phyloP scores from a whole-genome alignment of 495 filamentous ascomycete species.

The Talaromyces adpressus region DNA sequence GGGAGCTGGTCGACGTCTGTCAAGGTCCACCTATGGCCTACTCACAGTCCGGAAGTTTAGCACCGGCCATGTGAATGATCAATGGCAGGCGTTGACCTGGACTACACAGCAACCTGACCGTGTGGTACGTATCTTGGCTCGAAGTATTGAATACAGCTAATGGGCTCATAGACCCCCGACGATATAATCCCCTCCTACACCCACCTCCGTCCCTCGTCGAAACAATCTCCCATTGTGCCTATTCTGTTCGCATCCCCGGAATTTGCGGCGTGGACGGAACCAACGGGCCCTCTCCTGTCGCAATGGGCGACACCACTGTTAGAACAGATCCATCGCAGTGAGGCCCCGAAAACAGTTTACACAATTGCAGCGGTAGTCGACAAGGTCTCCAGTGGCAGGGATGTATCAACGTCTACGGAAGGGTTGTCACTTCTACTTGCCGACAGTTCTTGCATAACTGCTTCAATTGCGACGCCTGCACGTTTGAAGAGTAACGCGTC shows the following conservation, averaged over 20 bases:
- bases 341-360: constrained; percentile 13
- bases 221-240: constrained; percentile 15
- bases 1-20: not conserved
- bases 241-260: constrained; percentile 32
- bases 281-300: constrained; percentile 22
- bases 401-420: constrained; percentile 16
- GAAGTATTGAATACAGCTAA: not conserved
- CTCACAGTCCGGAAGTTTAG: not conserved
- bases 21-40: not conserved
- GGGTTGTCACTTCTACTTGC: constrained; percentile 30
- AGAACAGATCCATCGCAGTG: not conserved
- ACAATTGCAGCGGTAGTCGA: constrained; percentile 33
- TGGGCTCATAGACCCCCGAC: constrained; percentile 18
- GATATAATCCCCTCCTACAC: constrained; percentile 7
- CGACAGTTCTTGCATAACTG: constrained; percentile 19
- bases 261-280: constrained; percentile 35
- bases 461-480: constrained; percentile 22
- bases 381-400: constrained; percentile 17
- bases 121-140: not conserved
- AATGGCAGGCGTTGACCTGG: constrained; percentile 3
- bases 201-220: constrained; percentile 7
- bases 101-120: not conserved
- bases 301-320: constrained; percentile 24
- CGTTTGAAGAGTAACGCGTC: constrained; percentile 23
- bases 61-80: not conserved